Base-by-base conservation (phyloP, 2,329 filamentous ascomycete genomes). In the Orbilia oligospora region DNA sequence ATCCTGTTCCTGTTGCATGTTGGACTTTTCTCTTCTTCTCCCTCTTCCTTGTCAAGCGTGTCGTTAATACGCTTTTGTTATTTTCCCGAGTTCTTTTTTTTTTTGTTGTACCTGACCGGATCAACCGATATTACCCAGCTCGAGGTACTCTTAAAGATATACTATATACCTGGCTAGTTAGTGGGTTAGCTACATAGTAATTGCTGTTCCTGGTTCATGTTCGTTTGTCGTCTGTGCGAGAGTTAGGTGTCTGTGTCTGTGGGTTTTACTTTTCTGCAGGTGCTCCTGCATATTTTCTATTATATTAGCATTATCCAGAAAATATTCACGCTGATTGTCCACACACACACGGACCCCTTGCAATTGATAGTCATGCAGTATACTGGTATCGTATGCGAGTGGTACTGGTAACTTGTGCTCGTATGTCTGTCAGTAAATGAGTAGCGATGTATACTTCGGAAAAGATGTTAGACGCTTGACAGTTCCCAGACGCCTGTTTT, bases 401-500 rank as follows among this genome's bases (percentile, higher is more conserved):
- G 36, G 12, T 51, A 24, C 20, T 14, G 5, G 48, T 24, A 22
- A 1, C 18, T 24, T 12, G n/a, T 22, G 46, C 18, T 30, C 6
- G 27, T 30, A 6, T 30, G 27, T 30, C 3, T 30, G 27, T 30
- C 3, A 30, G 27, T 30, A 30, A 10, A 6, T 12, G 30, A 56
- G 27, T 51, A 49, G 36, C 4, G 27, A 30, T 30, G 27, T 30
- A 30, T 6, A n/a, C 27, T 6, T 30, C 27, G 27, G 6, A 6
- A 6, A 30, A 30, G 27, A 41, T 41, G 49, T 71, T 68, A 77
- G 68, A 77, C 73, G 73, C 73, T 67, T 61, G 73, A 71, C 61
- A 46, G 55, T 66, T 24, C 48, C 56, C 66, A 77, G 61, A 77
- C 66, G 67, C 58, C 56, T 49, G 53, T 53, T n/a, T 66, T 22